phyloP scores from a whole-genome alignment of 768 basidiomycete genomes.

The Suillus bovinus region DNA sequence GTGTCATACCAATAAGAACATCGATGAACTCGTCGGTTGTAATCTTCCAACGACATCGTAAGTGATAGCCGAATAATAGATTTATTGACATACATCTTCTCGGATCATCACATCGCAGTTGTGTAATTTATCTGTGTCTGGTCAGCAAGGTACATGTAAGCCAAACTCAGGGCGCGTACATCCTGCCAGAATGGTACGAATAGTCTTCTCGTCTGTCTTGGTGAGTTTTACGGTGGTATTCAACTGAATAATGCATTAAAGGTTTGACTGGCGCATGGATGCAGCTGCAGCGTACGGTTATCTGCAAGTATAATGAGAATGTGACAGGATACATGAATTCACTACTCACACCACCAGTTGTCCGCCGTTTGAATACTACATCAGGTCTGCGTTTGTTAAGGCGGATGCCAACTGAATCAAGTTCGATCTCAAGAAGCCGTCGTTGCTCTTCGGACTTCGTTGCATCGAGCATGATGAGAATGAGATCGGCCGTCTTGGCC shows the following conservation, averaged over 20 bases:
- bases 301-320: constrained; percentile 42
- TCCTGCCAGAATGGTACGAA: constrained; percentile 87
- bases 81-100: constrained; percentile 72
- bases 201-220: constrained; percentile 92
- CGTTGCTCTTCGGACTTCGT: constrained; percentile 94
- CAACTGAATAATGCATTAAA: constrained; percentile 42
- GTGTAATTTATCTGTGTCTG: constrained; percentile 71
- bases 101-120: constrained; percentile 98
- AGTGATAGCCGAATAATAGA: constrained; percentile 9
- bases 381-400: constrained; percentile 91
- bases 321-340: constrained; percentile 5
- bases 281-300: constrained; percentile 53
- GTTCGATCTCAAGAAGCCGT: constrained; percentile 82
- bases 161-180: constrained; percentile 47
- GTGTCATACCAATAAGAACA: constrained; percentile 78
- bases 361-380: constrained; percentile 91
- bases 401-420: constrained; percentile 96
- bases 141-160: constrained; percentile 12
- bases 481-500: constrained; percentile 91
- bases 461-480: constrained; percentile 90
- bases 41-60: constrained; percentile 52
- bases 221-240: constrained; percentile 94
- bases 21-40: constrained; percentile 97
- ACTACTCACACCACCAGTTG: constrained; percentile 81
- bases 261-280: neutral